Evolutionary conservation across 208 protist genomes (phyloP).

Genomic region (Naegleria fowleri): DNA sequence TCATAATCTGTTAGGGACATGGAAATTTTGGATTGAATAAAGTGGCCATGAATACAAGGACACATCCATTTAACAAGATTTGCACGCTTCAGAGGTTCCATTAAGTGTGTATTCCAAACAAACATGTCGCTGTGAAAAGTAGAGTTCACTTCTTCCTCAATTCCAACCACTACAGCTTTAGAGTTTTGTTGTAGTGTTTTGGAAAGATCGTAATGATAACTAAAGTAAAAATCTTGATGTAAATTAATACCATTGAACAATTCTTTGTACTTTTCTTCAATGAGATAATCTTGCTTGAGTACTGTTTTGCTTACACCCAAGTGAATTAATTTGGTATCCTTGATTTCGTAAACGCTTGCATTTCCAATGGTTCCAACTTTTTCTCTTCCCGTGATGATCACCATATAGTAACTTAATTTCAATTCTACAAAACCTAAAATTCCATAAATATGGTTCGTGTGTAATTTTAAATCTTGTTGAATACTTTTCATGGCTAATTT

Average conservation of each 20-base stretch:
- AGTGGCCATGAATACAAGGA: conserved; percentile 57
- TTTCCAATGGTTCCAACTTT: conserved; percentile 70
- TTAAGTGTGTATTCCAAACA: conserved; percentile 73
- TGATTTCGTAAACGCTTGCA: conserved; percentile 77
- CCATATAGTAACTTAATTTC: conserved; percentile 80
- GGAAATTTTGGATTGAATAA: conserved; percentile 17
- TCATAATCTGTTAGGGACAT: not conserved
- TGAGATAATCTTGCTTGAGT: not conserved
- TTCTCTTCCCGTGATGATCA: conserved; percentile 65
- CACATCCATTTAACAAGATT: conserved; percentile 27
- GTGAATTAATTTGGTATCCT: conserved; percentile 61
- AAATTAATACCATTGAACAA: conserved; percentile 64
- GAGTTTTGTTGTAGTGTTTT: conserved; percentile 87
- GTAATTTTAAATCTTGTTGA: not conserved
- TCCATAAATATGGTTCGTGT: conserved; percentile 37
- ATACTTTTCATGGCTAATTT: not conserved
- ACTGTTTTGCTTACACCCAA: not conserved
- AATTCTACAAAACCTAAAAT: conserved; percentile 80
- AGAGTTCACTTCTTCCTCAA: not conserved
- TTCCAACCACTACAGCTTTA: conserved; percentile 32
- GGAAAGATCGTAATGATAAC: conserved; percentile 88
- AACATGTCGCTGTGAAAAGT: conserved; percentile 51
- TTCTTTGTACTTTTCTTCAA: conserved; percentile 62
- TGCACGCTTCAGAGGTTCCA: conserved; percentile 55
- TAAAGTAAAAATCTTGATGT: conserved; percentile 82